Evolutionary conservation across 2,329 filamentous ascomycete genomes (phyloP).

Genomic region (Pezicula rhizophila): DNA sequence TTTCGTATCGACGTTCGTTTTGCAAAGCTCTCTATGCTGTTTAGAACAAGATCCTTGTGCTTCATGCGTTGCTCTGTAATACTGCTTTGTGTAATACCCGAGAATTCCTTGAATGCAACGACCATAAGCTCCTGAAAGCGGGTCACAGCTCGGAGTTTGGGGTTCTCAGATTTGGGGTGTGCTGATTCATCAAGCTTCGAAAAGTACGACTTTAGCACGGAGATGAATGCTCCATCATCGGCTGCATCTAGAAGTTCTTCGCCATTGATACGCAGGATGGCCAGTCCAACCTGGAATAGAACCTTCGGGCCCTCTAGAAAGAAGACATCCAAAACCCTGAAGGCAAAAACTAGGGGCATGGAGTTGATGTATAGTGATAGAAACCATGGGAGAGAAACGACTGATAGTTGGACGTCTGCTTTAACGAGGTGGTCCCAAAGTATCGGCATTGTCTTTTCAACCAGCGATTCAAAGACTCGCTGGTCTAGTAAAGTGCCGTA

Average conservation of each 20-base stretch:
- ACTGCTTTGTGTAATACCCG: slow-evolving; percentile 86
- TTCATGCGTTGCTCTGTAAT: slow-evolving; percentile 84
- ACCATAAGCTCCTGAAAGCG: slow-evolving; percentile 98
- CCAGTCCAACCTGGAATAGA: slow-evolving; percentile 90
- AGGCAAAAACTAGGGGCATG: slow-evolving; percentile 97
- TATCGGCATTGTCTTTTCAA: slow-evolving; percentile 98
- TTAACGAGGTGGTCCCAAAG: slow-evolving; percentile 98
- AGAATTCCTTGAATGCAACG: slow-evolving; percentile 97
- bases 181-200: slow-evolving; percentile 89
- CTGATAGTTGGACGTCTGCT: slow-evolving; percentile 92
- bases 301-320: slow-evolving; percentile 98
- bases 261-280: slow-evolving; percentile 95
- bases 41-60: slow-evolving; percentile 90
- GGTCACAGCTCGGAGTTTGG: slow-evolving; percentile 88
- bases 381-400: slow-evolving; percentile 97
- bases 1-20: slow-evolving; percentile 96
- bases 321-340: slow-evolving; percentile 93
- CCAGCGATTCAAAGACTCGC: slow-evolving; percentile 92
- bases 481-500: slow-evolving; percentile 96
- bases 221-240: slow-evolving; percentile 95
- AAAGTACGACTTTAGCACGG: slow-evolving; percentile 92
- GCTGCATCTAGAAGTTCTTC: slow-evolving; percentile 89
- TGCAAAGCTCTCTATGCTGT: slow-evolving; percentile 94
- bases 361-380: slow-evolving; percentile 98
- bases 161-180: slow-evolving; percentile 90